Base-by-base conservation (phyloP, 176 grass and related monocot genomes). In the Ananas comosus region DNA sequence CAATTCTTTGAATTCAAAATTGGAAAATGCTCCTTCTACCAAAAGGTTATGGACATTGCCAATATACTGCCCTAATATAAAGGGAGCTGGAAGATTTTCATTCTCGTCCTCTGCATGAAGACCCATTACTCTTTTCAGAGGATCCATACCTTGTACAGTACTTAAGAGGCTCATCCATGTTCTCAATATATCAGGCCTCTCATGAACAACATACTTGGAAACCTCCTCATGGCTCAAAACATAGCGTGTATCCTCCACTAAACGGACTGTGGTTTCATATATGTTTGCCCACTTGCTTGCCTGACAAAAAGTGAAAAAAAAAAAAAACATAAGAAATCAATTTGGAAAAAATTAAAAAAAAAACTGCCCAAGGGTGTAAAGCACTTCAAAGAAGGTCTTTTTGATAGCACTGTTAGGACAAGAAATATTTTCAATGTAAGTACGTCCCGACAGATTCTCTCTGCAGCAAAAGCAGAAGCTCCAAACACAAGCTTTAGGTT, bases 91-190 rank as follows among this genome's bases (percentile, higher is more conserved):
- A 73, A 94, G 82, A 69, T 91, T 85, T 47, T 99, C 90, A 69
- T 99, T 91, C 70, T 99, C 90, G 51, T 99, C 95, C 75, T 99
- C 95, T 50, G 72, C 86, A 57, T 90, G 85, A 80, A 83, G 82
- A 64, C 82, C 85, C 19, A 87, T 94, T 42, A 86, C 87, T 66
- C 87, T 78, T 68, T 99, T 99, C 63, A 91, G 90, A 72, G 87
- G 72, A 73, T 99, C 87, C 90, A 99, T 94, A 74, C 85, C 87
- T 88, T 99, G 95, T 52, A 90, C 78, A 50, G 83, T 78, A 81
- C 83, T 83, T 51, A 99, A 83, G 54, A 99, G 78, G 63, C 88
- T 83, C 75, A 99, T 84, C 95, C 95, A 99, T 81, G 82, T 63
- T 22, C 70, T 83, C 76, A 70, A 73, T 82, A 99, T 71, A 86